phyloP scores from a whole-genome alignment of 208 protist genomes.

The Crithidia brevicula region DNA sequence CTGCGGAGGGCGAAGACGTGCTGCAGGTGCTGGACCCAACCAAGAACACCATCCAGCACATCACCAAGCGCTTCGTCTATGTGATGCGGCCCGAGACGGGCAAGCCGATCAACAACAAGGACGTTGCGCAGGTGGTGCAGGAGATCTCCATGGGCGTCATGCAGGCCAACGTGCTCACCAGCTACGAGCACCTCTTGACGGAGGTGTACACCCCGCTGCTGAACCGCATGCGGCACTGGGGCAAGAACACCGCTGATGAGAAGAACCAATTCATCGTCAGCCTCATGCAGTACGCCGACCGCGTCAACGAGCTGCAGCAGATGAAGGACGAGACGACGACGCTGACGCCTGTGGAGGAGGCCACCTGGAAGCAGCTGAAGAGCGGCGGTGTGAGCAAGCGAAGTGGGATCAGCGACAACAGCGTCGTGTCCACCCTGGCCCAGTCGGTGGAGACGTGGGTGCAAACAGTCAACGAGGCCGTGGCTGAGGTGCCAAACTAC shows the following conservation, averaged over 20 bases:
- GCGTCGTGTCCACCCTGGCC: conserved; percentile 67
- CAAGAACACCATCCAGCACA: conserved; percentile 58
- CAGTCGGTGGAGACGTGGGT: conserved; percentile 86
- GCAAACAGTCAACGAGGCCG: conserved; percentile 59
- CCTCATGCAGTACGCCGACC: conserved; percentile 90
- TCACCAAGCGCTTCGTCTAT: conserved; percentile 88
- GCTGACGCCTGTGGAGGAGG: conserved; percentile 61
- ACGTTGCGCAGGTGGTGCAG: conserved; percentile 77
- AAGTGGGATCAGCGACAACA: conserved; percentile 77
- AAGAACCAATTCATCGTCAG: conserved; percentile 87
- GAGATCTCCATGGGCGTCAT: conserved; percentile 88
- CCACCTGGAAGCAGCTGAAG: conserved; percentile 83
- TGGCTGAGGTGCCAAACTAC: conserved; percentile 84
- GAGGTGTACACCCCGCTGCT: conserved; percentile 93
- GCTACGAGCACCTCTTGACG: conserved; percentile 89
- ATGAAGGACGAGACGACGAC: conserved; percentile 69
- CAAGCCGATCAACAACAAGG: conserved; percentile 76
- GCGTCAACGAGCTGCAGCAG: conserved; percentile 90
- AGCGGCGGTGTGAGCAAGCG: conserved; percentile 78
- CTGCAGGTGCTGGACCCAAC: conserved; percentile 74
- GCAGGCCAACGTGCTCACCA: conserved; percentile 79
- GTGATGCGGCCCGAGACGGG: conserved; percentile 57
- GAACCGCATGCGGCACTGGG: conserved; percentile 82
- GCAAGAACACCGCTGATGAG: conserved; percentile 87
- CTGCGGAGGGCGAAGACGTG: conserved; percentile 50